Evolutionary conservation across 257 asterid species (phyloP).

Genomic region (Scutellaria galericulata): DNA sequence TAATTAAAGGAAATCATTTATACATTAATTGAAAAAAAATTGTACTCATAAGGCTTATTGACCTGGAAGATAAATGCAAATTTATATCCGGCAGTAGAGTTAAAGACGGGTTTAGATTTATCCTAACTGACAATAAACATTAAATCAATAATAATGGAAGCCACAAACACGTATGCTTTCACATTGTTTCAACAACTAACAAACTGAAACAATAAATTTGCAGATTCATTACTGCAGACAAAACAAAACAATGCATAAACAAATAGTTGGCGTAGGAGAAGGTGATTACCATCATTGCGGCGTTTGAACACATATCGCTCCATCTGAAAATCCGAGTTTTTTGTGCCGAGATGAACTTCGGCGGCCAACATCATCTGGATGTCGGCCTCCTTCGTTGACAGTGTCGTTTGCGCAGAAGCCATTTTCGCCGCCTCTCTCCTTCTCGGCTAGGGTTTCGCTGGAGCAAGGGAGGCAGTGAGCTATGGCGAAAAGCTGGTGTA

Average conservation of each 20-base stretch:
- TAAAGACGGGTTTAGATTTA: too few species aligned
- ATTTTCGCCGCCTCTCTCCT: not conserved
- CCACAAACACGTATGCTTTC: too few species aligned
- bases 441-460: not conserved
- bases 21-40: too few species aligned
- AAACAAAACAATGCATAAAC: not conserved
- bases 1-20: too few species aligned
- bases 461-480: too few species aligned
- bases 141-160: too few species aligned
- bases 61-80: too few species aligned
- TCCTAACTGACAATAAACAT: too few species aligned
- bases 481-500: too few species aligned
- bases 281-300: slow-evolving; percentile 44
- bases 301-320: slow-evolving; percentile 45
- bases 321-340: slow-evolving; percentile 46
- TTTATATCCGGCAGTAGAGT: too few species aligned
- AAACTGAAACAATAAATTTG: not conserved
- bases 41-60: too few species aligned
- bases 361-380: slow-evolving; percentile 49
- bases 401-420: slow-evolving; percentile 32
- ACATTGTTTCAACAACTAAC: not conserved
- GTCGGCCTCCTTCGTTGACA: slow-evolving; percentile 45
- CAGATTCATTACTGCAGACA: not conserved
- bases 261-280: not conserved
- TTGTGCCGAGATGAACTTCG: slow-evolving; percentile 48